A percentile compares a stretch with the other conserved stretches of the same genome.
phyloP scores from a whole-genome alignment of 257 asterid species.

The Gentiana straminea region DNA sequence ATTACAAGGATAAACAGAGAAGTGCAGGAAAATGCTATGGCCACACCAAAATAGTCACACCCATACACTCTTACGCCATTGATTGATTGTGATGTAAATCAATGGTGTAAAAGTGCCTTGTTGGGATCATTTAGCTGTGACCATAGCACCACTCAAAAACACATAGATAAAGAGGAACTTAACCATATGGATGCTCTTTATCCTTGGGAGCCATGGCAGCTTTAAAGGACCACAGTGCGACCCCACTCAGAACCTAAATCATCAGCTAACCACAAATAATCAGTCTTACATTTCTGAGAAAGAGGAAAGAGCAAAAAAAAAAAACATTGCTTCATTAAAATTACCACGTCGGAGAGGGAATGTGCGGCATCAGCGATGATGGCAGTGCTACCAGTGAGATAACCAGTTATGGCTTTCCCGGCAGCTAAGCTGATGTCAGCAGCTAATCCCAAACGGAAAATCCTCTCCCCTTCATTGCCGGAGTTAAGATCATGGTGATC shows the following conservation, averaged over 20 bases:
- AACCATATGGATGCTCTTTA: conserved; percentile 99
- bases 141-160: conserved; percentile 5
- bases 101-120: no score
- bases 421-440: conserved; percentile 82
- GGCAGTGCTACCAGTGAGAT: conserved; percentile 89
- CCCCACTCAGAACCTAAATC: conserved; percentile 88
- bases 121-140: no score
- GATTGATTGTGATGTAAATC: no score
- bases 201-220: conserved; percentile 93
- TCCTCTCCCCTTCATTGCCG: conserved; percentile 70
- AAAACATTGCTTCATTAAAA: neutral
- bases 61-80: no score
- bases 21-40: conserved; percentile 17
- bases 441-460: conserved; percentile 85
- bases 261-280: neutral
- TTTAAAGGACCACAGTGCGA: conserved; percentile 74
- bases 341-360: conserved; percentile 70
- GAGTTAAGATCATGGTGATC: conserved; percentile 29
- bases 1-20: conserved; percentile 16
- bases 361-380: conserved; percentile 96
- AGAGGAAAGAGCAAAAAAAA: neutral
- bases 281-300: neutral
- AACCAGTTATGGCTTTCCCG: conserved; percentile 80
- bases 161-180: conserved; percentile 58
- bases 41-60: no score